phyloP scores from a whole-genome alignment of 139 green algal genomes.

The Chlorella sp. region DNA sequence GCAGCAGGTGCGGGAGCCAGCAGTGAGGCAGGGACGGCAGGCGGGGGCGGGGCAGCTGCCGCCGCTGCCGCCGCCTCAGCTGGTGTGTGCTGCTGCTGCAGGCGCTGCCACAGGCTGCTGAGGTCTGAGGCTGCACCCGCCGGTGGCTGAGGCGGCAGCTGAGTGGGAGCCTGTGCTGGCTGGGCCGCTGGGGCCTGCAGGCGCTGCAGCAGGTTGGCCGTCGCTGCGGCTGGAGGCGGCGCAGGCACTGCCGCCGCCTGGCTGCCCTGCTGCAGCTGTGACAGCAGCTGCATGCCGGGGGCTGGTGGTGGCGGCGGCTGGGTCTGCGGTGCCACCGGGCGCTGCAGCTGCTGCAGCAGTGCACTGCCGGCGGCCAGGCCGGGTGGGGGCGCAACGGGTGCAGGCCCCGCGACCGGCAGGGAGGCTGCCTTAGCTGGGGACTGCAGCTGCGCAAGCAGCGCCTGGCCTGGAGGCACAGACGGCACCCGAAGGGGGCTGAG shows the following conservation, averaged over 20 bases:
- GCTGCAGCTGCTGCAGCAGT: slow-evolving; percentile 31
- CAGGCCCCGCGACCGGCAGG: not conserved
- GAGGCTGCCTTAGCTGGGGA: not conserved
- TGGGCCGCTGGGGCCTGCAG: slow-evolving; percentile 1
- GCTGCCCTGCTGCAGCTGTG: slow-evolving; percentile 14
- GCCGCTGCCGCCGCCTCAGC: not conserved
- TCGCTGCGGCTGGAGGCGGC: not conserved
- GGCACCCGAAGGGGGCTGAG: not conserved
- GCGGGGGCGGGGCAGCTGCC: not conserved
- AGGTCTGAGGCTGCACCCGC: not conserved
- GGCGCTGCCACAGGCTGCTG: slow-evolving; percentile 28
- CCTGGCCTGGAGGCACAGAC: not conserved
- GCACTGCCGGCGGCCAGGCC: not conserved
- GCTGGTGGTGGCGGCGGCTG: not conserved
- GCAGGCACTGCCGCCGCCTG: not conserved
- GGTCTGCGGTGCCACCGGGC: not conserved
- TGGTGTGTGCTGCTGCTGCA: slow-evolving; percentile 46
- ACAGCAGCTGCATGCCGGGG: slow-evolving; percentile 25
- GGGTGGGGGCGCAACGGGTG: not conserved
- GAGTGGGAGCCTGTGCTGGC: not conserved
- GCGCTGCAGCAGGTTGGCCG: slow-evolving; percentile 25
- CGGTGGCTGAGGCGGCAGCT: not conserved
- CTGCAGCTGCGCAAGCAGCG: slow-evolving; percentile 26
- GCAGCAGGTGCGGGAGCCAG: not conserved
- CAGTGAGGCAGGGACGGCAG: not conserved